Base-by-base conservation (phyloP, 768 basidiomycete genomes). In the Russula dissimulans region DNA sequence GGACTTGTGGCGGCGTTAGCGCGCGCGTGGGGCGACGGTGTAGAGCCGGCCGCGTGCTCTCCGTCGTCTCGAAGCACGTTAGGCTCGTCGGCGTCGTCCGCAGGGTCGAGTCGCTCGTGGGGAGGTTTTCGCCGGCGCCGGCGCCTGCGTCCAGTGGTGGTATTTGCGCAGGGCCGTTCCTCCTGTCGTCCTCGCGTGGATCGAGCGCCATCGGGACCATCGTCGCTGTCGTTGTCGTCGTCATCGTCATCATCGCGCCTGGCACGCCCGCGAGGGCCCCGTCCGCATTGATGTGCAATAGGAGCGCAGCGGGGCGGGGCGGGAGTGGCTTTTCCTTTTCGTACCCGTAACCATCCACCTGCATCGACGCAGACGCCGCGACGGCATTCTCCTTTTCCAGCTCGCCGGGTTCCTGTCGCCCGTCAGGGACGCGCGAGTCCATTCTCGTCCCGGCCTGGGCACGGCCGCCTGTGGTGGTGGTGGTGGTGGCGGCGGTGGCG, bases 241-340 rank as follows among this genome's bases (percentile, higher is more conserved):
- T 10, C 7, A 17, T 14, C n/a, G 15, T 6, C 5, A 34, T 7
- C 6, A 3, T 10, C 15, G 5, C 49, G 22, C 32, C 18, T 29
- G 11, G 18, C 29, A 3, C 32, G 46, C 8, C 0, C 50, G 34
- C 10, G 32, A 3, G 10, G 48, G 39, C 0, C 17, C 39, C 31
- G 22, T 5, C 38, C 0, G 44, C 11, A n/a, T 22, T 34, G 11
- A 62, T 53, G 17, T 22, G 34, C 18, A 36, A 43, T 10, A 62
- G 14, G 34, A 55, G 59, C 36, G 48, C 54, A 17, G 50, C 32
- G 3, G 60, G 54, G 3, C 55, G 55, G 4, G 61, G 55, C 11
- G 60, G 63, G 9, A 64, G 42, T 38, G 60, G 63, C 9, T 64
- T 62, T 17, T 64, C 63, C 9, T 64, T 62, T 17, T 64, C 63